Evolutionary conservation across 208 protist species (phyloP).

Genomic region (Blastocrithidia nonstop): DNA sequence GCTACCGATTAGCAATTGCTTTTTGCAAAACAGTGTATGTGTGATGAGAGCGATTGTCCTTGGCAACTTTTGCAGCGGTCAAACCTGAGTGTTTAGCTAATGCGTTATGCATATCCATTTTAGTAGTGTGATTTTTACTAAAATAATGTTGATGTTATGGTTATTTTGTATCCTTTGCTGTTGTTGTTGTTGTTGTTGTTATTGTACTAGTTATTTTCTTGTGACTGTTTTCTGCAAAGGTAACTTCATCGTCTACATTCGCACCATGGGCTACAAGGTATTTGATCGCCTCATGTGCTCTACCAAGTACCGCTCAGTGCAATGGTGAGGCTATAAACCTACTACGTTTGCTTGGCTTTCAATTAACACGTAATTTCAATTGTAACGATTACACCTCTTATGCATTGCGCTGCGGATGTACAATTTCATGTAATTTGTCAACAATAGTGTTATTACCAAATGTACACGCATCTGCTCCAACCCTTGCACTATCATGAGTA

Average conservation of each 20-base stretch:
- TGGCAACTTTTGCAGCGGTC: slow-evolving; percentile 18
- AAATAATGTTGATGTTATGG: neutral
- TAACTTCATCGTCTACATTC: slow-evolving; percentile 12
- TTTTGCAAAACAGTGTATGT: slow-evolving; percentile 19
- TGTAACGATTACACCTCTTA: no score
- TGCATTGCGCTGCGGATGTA: neutral
- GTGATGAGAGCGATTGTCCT: slow-evolving; percentile 22
- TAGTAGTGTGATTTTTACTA: neutral
- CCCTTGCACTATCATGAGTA: no score
- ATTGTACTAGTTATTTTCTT: slow-evolving; percentile 1
- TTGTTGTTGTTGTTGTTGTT: slow-evolving; percentile 5
- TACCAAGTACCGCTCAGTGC: slow-evolving; percentile 65
- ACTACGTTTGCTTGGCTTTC: slow-evolving; percentile 48
- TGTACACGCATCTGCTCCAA: neutral
- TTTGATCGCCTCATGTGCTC: slow-evolving; percentile 26
- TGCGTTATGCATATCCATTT: neutral
- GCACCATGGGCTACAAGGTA: slow-evolving; percentile 44
- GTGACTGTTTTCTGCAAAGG: no score
- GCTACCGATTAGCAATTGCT: slow-evolving; percentile 8
- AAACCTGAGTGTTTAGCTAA: slow-evolving; percentile 6
- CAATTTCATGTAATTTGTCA: no score
- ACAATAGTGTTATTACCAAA: no score
- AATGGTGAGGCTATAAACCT: slow-evolving; percentile 32
- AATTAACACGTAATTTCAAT: slow-evolving; percentile 12
- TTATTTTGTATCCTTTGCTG: neutral